Base-by-base conservation (phyloP, 2,329 filamentous ascomycete genomes). In the Aspergillus proliferans region DNA sequence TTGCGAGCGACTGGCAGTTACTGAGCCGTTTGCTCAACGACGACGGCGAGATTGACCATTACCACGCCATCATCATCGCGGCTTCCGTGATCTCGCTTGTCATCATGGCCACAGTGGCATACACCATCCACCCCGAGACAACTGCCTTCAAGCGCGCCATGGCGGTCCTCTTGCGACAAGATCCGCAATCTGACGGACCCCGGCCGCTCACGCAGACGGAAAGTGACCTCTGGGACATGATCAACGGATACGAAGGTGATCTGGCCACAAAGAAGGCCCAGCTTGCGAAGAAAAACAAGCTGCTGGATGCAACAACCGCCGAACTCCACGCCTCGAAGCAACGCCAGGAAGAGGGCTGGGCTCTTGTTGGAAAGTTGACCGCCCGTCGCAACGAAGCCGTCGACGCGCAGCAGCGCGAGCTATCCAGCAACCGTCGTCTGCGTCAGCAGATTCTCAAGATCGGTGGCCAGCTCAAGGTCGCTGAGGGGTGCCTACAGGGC, bases 21-120 rank as follows among this genome's bases (percentile, higher is more conserved):
- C 33, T 46, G 6, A 40, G 33, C 12, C 45, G 22, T 12, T 10
- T 30, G 26, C 26, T 49, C 21, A 22, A 19, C 38, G 22, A 39
- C 34, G 52, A 52, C 12, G 34, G 45, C 10, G 54, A 57, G 14
- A 47, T 55, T n/a, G 30, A 40, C 10, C 51, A 53, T 19, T 10
- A 48, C 18, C 36, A 9, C 9, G 26, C 47, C 15, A 21, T 57
- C 26, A 30, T 38, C 19, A 42, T 48, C 26, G 52, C 34, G 12
- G 39, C 24, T 22, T 34, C 22, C 7, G 28, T 38, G 18, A 15
- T 53, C 38, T 42, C 15, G 2, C 21, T 49, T 18, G 14, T 40
- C 43, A 21, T 46, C 21, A 7, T 46, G 6, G 34, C 41, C 7
- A 39, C 21, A 2, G 22, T 30, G 28, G 30, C 19, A 1, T 47